Evolutionary conservation across 176 grass and related monocot species (phyloP).

Genomic region (Hordeum marinum): DNA sequence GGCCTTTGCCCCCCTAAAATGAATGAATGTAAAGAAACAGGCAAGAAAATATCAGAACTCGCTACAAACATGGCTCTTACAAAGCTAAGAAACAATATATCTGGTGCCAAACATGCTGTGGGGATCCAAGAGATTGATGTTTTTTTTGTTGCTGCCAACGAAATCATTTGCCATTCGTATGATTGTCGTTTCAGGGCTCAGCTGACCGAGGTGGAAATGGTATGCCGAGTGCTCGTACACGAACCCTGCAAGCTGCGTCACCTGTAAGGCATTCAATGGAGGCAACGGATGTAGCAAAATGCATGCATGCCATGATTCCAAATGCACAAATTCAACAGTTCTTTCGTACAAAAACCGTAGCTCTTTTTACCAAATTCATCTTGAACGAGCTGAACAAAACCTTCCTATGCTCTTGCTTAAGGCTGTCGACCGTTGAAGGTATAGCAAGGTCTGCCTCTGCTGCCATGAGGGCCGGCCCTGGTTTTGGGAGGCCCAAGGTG

Average conservation of each 20-base stretch:
- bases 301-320: not conserved
- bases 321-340: not conserved
- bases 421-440: not conserved
- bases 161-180: constrained; percentile 58
- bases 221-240: constrained; percentile 43
- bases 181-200: constrained; percentile 26
- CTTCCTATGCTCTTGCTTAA: not conserved
- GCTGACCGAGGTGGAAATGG: constrained; percentile 25
- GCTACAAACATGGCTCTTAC: too few relatives aligned
- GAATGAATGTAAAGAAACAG: not conserved
- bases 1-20: constrained; percentile 62
- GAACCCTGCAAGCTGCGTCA: constrained; percentile 25
- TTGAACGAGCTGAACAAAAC: not conserved
- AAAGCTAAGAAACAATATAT: too few relatives aligned
- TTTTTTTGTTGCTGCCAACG: constrained; percentile 62
- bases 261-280: not conserved
- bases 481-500: too few relatives aligned
- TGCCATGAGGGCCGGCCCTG: too few relatives aligned
- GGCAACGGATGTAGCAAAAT: not conserved
- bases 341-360: constrained; percentile 3
- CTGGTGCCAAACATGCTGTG: constrained; percentile 45
- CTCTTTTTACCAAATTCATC: not conserved
- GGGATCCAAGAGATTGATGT: constrained; percentile 40
- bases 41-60: constrained; percentile 8
- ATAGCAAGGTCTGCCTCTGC: not conserved